These are phyloP conservation scores for Tolypocladium inflatum DNA, from an alignment of 2,329 filamentous ascomycete genomes.

Conservation along the genomic window DNA sequence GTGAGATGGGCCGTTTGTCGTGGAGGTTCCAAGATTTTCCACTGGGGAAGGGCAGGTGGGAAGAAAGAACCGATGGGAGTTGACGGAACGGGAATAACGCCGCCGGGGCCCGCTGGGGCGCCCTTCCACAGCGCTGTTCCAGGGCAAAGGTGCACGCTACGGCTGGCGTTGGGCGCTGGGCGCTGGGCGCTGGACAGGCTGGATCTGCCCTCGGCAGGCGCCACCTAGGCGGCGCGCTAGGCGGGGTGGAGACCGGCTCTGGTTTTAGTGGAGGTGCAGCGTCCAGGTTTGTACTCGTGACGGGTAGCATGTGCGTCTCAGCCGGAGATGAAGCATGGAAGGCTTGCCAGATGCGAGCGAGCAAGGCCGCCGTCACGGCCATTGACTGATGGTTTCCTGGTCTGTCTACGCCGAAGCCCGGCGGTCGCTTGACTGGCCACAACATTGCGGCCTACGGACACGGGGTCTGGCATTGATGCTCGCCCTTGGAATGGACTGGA, in stretches of 20 bases:
- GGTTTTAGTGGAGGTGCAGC: not conserved
- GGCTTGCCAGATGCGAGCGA: not conserved
- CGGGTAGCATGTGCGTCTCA: not conserved
- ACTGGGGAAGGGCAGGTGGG: not conserved
- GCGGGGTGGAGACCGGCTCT: not conserved
- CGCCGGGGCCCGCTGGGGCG: not conserved
- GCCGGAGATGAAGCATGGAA: not conserved
- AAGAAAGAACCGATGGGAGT: constrained; percentile 7
- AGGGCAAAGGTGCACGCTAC: not conserved
- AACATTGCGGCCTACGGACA: not conserved
- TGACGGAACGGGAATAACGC: constrained; percentile 10
- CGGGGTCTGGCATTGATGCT: not conserved
- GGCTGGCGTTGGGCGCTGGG: not conserved
- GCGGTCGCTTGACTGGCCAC: not conserved
- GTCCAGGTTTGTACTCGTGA: not conserved
- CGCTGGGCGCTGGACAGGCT: not conserved
- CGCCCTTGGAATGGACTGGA: not conserved
- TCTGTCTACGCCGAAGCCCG: not conserved
- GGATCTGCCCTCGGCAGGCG: not conserved
- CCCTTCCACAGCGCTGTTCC: not conserved
- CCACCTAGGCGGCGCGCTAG: not conserved
- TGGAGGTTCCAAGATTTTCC: not conserved
- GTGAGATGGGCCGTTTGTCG: not conserved
- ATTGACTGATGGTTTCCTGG: not conserved
- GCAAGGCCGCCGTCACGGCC: not conserved